phyloP scores from a whole-genome alignment of 2,329 filamentous ascomycete species.

The Cercospora janseana region DNA sequence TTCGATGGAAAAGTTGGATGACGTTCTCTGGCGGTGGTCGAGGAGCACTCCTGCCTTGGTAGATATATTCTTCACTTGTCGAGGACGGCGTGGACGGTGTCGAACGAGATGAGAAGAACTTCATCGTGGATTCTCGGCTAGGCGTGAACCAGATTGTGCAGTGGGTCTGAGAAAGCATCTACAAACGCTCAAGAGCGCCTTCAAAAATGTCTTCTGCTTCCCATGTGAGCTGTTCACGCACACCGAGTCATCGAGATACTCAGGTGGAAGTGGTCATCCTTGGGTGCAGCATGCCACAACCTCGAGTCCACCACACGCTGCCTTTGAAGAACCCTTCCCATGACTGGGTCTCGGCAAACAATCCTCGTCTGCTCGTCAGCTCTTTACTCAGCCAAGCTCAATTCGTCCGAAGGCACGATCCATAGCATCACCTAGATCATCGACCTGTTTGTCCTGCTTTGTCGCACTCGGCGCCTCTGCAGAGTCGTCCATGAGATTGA shows the following conservation, averaged over 20 bases:
- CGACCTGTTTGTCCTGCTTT: conserved; percentile 27
- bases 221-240: conserved; percentile 1
- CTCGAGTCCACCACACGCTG: conserved; percentile 7
- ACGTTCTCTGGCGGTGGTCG: conserved; percentile 7
- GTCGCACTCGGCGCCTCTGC: conserved; percentile 10
- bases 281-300: neutral
- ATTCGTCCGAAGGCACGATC: conserved; percentile 39
- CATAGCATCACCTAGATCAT: conserved; percentile 39
- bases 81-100: neutral
- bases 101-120: conserved; percentile 4
- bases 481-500: conserved; percentile 32
- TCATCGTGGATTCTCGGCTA: neutral
- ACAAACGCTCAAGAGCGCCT: neutral
- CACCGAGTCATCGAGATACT: neutral
- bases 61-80: neutral
- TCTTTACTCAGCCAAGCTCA: conserved; percentile 35
- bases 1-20: conserved; percentile 4
- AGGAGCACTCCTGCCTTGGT: neutral
- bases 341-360: too few relatives aligned
- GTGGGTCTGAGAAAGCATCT: neutral
- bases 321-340: too few relatives aligned
- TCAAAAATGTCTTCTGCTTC: neutral
- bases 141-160: neutral
- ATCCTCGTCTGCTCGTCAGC: too few relatives aligned
- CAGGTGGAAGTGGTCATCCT: neutral